Base-by-base conservation (phyloP, 805 yeast genomes). In the Candida berthetii region DNA sequence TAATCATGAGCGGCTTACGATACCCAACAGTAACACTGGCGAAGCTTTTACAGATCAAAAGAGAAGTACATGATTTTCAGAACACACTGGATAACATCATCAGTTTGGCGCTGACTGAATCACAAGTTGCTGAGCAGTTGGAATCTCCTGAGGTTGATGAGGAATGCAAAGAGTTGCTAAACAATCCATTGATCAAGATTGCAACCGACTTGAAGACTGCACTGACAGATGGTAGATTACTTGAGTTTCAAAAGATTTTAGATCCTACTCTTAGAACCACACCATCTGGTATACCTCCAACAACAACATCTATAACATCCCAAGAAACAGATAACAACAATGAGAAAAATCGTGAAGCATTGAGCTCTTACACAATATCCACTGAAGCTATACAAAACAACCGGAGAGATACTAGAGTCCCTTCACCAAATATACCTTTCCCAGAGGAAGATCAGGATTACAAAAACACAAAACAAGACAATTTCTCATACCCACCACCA, bases 61-160 rank as follows among this genome's bases (percentile, higher is more conserved):
- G 37, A 11, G 40, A 37, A 15, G 43, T 37, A 4, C 37, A 31
- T n/a, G 40, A 37, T 29, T 17, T 41, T 2, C 40, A 41, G 15
- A 38, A 41, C 28, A n/a, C 40, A 3, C 16, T 41, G 14, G 43
- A 41, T 7, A 37, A 41, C 27, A 41, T 41, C 6, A 7, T 33
- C 10, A 17, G 20, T 9, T 29, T 32, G 19, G 43, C 35, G 11
- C 37, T 18, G 15, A 20, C 40, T 1, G 20, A 28, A 20, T 35
- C 22, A 6, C 31, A 41, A 20, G 10, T 37, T 3, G 25, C 19
- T 3, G 19, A 16, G 8, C 34, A 36, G 10, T n/a, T 19, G 8
- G 3, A 16, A 20, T 27, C 31, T 4, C 13, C 13, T 4, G 27
- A 18, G 8, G 11, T 15, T n/a, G 22, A 32, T 13, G 6, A 13